phyloP scores from a whole-genome alignment of 1,284 basidiomycete species.

The Athelia sp. region DNA sequence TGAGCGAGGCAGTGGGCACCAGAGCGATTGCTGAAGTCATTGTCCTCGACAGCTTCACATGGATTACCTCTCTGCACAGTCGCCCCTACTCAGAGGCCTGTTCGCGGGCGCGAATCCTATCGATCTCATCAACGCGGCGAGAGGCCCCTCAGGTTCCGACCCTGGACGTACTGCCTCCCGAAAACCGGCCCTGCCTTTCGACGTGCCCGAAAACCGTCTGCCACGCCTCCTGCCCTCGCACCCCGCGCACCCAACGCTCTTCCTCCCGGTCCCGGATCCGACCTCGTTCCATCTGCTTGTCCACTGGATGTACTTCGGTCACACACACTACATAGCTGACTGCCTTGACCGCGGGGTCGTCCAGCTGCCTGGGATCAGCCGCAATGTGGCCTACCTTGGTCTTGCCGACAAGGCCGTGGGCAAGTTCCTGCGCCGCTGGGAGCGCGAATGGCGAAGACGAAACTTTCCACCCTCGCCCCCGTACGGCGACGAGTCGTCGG shows the following conservation, averaged over 20 bases:
- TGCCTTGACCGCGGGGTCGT: slow-evolving; percentile 54
- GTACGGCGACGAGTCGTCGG: slow-evolving; percentile 24
- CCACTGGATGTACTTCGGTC: slow-evolving; percentile 77
- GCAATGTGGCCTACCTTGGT: slow-evolving; percentile 76
- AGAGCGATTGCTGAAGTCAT: slow-evolving; percentile 10
- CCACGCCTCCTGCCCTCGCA: slow-evolving; percentile 64
- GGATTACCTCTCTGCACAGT: slow-evolving; percentile 71
- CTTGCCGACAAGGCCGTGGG: slow-evolving; percentile 59
- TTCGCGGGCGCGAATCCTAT: slow-evolving; percentile 60
- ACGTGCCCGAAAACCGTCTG: slow-evolving; percentile 42
- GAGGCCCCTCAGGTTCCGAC: slow-evolving; percentile 19
- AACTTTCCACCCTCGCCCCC: slow-evolving; percentile 16
- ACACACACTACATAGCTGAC: slow-evolving; percentile 52
- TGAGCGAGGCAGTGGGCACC: slow-evolving; percentile 6
- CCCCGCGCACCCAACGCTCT: slow-evolving; percentile 58
- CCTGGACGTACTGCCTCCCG: slow-evolving; percentile 19
- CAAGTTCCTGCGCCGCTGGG: slow-evolving; percentile 63
- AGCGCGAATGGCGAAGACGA: slow-evolving; percentile 46
- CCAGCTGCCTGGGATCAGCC: slow-evolving; percentile 75
- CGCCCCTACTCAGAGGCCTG: slow-evolving; percentile 59
- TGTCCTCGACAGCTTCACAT: slow-evolving; percentile 51
- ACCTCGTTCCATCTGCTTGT: slow-evolving; percentile 65
- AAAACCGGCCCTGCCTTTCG: slow-evolving; percentile 20
- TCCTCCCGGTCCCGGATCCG: slow-evolving; percentile 75
- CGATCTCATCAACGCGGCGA: slow-evolving; percentile 46